Evolutionary conservation across 306 rosid genomes (phyloP), one percentile per base, ranked within the genome.

Genomic region (Trifolium repens): DNA sequence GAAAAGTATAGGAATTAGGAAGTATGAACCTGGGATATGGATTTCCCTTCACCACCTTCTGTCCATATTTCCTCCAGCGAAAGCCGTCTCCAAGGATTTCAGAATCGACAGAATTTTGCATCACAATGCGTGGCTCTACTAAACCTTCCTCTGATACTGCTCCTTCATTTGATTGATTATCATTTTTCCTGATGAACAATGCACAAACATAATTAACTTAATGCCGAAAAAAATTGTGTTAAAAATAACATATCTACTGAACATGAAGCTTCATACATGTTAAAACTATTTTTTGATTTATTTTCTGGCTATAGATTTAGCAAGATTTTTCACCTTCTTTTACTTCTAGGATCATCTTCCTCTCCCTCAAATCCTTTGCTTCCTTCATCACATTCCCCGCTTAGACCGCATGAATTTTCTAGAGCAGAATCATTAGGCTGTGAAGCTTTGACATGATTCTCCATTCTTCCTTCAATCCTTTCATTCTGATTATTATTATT

Each of bases 1-100:
- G 72, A 85, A 62, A 17, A 62, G 15, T 42, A 49, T 72, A 24
- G 42, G 9, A 39, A 39, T 9, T 39, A 39, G 42, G 9, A 39
- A 39, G 42, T 39, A 39, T 39, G 42, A 74, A 92, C 96, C 97
- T 89, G 82, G 96, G 96, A 81, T 86, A 84, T 81, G 96, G 92
- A 85, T 89, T 94, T 15, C 97, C 97, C 87, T 92, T 90, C 22
- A 92, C 97, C 81, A 94, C 93, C 69, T 94, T 94, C 89, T 94
- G 97, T 8, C 99, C 99, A 79, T 94, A 94, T 87, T 94, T 94
- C 83, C 97, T 92, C 99, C 99, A 94, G 72, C 96, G 97, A 77
- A 89, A 88, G 55, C 97, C 96, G 76, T 94, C 96, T 43, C 91
- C 89, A 2, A 87, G 57, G 22, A 89, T 78, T 70, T 90, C 96